phyloP scores from a whole-genome alignment of 495 filamentous ascomycete genomes.

The Schizothecium vesticola region DNA sequence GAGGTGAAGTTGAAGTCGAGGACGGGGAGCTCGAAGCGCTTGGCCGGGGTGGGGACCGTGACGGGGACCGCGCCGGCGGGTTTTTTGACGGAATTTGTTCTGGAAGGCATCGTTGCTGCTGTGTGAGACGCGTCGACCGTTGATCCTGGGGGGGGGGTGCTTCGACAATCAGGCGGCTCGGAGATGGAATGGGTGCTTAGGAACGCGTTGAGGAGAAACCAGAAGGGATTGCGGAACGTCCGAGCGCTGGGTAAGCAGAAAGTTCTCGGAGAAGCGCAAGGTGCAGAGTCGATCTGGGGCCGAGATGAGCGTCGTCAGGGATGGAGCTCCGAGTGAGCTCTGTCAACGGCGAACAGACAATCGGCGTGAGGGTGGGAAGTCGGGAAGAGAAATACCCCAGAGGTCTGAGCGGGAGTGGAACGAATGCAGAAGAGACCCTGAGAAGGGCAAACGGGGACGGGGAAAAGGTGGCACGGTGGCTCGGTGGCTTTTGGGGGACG shows the following conservation, averaged over 20 bases:
- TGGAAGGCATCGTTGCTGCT: constrained; percentile 23
- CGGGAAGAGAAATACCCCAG: not conserved
- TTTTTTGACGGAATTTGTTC: constrained; percentile 16
- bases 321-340: not conserved
- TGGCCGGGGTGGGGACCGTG: constrained; percentile 19
- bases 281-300: not conserved
- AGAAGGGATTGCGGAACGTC: constrained; percentile 11
- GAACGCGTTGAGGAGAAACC: not conserved
- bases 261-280: not conserved
- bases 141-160: not conserved
- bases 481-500: too few species aligned
- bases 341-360: not conserved
- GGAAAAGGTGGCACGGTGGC: constrained; percentile 1
- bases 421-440: not conserved
- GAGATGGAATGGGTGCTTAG: constrained; percentile 1
- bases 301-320: not conserved
- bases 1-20: constrained; percentile 48
- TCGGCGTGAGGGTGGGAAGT: not conserved
- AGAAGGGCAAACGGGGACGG: not conserved
- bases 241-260: constrained; percentile 7
- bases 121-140: not conserved
- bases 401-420: not conserved
- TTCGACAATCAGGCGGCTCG: not conserved
- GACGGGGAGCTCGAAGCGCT: constrained; percentile 50
- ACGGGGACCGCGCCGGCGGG: constrained; percentile 1